Evolutionary conservation across 73 alveolate genomes (phyloP).

Genomic region (Paraurostyla sp.): DNA sequence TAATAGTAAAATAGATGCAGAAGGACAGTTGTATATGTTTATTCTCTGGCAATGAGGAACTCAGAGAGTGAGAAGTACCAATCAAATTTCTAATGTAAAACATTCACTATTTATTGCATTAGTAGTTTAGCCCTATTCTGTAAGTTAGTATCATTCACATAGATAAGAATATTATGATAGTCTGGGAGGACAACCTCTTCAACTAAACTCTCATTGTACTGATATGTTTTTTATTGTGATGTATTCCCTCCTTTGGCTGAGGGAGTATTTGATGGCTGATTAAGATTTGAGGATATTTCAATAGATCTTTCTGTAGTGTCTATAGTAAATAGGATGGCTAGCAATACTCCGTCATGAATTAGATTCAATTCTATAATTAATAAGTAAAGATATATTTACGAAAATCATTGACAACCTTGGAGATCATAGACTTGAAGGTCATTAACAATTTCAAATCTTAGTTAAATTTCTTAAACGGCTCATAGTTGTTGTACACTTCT

Average conservation of each 20-base stretch:
- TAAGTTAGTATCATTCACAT: constrained; percentile 32
- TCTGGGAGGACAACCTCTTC: constrained; percentile 40
- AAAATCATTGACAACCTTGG: constrained; percentile 33
- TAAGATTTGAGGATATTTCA: not conserved
- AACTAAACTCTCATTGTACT: not conserved
- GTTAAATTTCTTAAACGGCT: constrained; percentile 29
- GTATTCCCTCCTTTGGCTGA: too few relatives aligned
- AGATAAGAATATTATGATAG: not conserved
- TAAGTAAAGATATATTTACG: not conserved
- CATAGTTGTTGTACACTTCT: not conserved
- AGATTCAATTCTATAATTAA: not conserved
- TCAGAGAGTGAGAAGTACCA: constrained; percentile 44
- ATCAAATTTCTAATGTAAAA: not conserved
- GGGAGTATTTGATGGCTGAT: not conserved
- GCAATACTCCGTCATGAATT: constrained; percentile 37
- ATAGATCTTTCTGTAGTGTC: constrained; percentile 23
- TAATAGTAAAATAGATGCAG: not conserved
- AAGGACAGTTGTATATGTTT: not conserved
- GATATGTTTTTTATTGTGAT: not conserved
- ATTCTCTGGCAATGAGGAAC: constrained; percentile 8
- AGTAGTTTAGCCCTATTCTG: constrained; percentile 9
- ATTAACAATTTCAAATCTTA: constrained; percentile 35
- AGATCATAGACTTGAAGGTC: constrained; percentile 16
- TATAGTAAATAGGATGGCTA: constrained; percentile 17
- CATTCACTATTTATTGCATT: not conserved